Evolutionary conservation across 2,329 filamentous ascomycete species (phyloP), one percentile per base, ranked within the genome.

Genomic region (Stachybotrys chartarum): DNA sequence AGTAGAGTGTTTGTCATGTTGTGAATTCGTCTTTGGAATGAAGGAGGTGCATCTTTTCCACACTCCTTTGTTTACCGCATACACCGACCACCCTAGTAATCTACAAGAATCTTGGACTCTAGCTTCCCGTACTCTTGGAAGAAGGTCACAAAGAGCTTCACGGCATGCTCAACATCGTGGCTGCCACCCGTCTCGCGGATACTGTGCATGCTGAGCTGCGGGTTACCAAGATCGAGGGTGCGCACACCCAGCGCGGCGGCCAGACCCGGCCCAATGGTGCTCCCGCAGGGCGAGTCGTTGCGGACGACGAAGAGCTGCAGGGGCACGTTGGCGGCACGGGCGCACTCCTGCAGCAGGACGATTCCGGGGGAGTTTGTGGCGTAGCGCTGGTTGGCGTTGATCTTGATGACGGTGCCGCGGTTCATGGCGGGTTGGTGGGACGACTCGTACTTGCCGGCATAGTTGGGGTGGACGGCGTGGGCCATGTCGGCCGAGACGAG

Each of bases 401-500:
- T 82, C 77, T 99, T 99, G 78, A 99, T 91, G 50, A 97, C 93
- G 5, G 90, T 90, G 53, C 94, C 94, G 71, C 91, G 90, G 80
- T 99, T 99, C 82, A 99, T 95, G 72, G 92, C 87, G 6, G 94
- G 94, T 61, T 90, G 84, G 75, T 99, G 94, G 64, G 90, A 88
- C 42, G 84, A 74, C 75, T 99, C 94, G 74, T 97, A 96, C 74
- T 97, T 97, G 63, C 76, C 84, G 5, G 86, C 81, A 70, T 97
- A 99, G 77, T 99, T 99, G 56, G 94, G 94, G 72, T 99, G 91
- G 14, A 99, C 86, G 6, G 88, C 88, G 76, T 99, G 94, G 1
- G 94, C 92, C 94, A 99, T 97, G 70, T 99, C 94, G 53, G 94
- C 94, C 6, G 91, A 96, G 59, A 99, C 81, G 57, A 99, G 84